Evolutionary conservation across 192 early-diverging fungal genomes (phyloP).

Genomic region (Umbelopsis ramanniana): DNA sequence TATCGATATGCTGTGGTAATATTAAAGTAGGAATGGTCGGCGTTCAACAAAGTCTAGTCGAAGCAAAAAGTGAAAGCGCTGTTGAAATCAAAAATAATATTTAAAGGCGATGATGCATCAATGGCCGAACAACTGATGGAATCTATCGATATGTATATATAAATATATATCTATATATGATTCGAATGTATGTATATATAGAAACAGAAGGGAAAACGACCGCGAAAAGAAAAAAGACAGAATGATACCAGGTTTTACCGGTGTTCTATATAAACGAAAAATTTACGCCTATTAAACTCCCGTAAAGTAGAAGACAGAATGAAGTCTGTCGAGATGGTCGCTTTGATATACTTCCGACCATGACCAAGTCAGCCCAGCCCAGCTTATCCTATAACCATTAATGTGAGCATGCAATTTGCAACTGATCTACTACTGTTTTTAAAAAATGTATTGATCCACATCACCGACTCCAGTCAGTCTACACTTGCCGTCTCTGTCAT

Average conservation of each 20-base stretch:
- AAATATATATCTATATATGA: too few species aligned
- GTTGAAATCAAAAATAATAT: not conserved
- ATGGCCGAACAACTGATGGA: not conserved
- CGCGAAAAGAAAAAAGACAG: not conserved
- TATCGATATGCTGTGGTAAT: not conserved
- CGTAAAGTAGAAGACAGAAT: not conserved
- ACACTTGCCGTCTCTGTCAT: too few species aligned
- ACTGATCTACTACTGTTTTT: slow-evolving; percentile 22
- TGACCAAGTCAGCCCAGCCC: not conserved
- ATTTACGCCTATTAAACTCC: not conserved
- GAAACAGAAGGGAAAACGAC: not conserved
- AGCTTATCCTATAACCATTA: not conserved
- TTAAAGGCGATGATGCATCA: not conserved
- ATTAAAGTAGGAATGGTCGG: slow-evolving; percentile 20
- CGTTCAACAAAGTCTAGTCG: not conserved
- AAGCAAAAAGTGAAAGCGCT: not conserved
- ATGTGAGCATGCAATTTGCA: slow-evolving; percentile 20
- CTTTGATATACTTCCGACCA: slow-evolving; percentile 20
- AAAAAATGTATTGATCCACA: too few species aligned
- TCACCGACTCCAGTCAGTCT: too few species aligned
- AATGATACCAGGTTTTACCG: not conserved
- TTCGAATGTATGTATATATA: not conserved
- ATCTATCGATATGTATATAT: too few species aligned
- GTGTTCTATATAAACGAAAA: not conserved
- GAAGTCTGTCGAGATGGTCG: not conserved